Base-by-base conservation (phyloP, 2,329 filamentous ascomycete genomes). In the Colletotrichum higginsianum region DNA sequence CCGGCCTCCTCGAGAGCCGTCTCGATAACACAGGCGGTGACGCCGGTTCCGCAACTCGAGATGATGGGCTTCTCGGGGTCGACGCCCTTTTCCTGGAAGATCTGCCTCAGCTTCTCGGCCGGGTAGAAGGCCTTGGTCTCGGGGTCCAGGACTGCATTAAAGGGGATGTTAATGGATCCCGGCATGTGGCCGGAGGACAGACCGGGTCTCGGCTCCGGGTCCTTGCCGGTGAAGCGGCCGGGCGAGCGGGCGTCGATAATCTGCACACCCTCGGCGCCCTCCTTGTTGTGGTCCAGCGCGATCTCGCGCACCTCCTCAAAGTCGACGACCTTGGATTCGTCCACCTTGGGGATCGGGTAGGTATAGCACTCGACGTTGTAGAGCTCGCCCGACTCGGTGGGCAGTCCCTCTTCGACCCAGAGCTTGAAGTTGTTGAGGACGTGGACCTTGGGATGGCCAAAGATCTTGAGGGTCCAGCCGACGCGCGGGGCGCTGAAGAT, bases 401-500 rank as follows among this genome's bases (percentile, higher is more conserved):
- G 93, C 75, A 91, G 89, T 1, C 93, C 94, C 78, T 97, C 87
- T 44, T 96, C 93, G 2, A 96, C 91, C 94, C 95, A 99, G n/a
- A 93, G 83, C 81, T 92, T 93, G 84, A 98, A 99, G 84, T 99
- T 99, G 85, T 99, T 97, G 66, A 99, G 84, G 21, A 99, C 84
- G 81, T 98, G 95, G 16, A 99, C 96, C 74, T 90, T 92, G 55
- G 90, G 86, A 80, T 99, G 96, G 1, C 96, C 96, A 81, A 98
- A 98, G 44, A 94, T 90, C 78, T 90, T 91, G 75, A 99, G 86
- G 2, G 96, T 99, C 96, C 96, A 99, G 68, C 92, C 96, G 0
- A 98, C 96, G 52, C 96, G 89, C 4, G 96, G 96, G 2, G 96
- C 96, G 76, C 93, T 96, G 84, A 99, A 97, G 72, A 99, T 95